Evolutionary conservation across 306 rosid genomes (phyloP).

Genomic region (Cyclanthera cordifolia): DNA sequence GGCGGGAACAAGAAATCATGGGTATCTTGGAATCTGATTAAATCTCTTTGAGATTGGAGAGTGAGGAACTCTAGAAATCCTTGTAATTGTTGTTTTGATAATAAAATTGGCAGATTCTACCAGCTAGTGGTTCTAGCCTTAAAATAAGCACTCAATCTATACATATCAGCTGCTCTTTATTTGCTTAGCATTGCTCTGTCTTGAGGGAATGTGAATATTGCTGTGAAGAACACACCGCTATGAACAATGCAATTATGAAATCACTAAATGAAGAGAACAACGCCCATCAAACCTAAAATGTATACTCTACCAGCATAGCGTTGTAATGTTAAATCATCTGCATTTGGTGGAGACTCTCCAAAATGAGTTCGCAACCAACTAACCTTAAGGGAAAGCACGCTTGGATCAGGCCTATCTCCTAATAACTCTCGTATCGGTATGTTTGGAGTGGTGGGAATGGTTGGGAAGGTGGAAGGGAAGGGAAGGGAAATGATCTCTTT

Average conservation of each 20-base stretch:
- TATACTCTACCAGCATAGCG: conserved; percentile 19
- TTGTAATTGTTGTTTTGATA: too few species aligned
- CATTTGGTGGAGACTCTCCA: conserved; percentile 11
- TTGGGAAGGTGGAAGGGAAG: too few species aligned
- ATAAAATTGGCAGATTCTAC: too few species aligned
- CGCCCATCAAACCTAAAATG: conserved; percentile 19
- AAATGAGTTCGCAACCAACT: conserved; percentile 22
- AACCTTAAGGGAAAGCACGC: conserved; percentile 17
- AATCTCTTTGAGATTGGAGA: too few species aligned
- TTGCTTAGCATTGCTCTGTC: conserved; percentile 87
- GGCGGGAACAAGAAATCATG: too few species aligned
- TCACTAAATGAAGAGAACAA: conserved; percentile 15
- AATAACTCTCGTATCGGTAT: too few species aligned
- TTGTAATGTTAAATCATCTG: conserved; percentile 8
- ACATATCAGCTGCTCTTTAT: conserved; percentile 96
- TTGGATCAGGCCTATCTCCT: conserved; percentile 17
- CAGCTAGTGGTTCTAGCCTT: conserved; percentile 88
- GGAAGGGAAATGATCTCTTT: too few species aligned
- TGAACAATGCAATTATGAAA: too few species aligned
- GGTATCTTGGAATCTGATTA: too few species aligned
- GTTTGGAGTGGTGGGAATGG: too few species aligned
- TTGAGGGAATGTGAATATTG: conserved; percentile 95
- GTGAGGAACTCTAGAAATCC: too few species aligned
- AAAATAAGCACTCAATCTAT: conserved; percentile 88
- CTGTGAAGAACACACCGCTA: conserved; percentile 84